Base-by-base conservation (phyloP, 768 basidiomycete genomes). In the Naematelia aurantialba region DNA sequence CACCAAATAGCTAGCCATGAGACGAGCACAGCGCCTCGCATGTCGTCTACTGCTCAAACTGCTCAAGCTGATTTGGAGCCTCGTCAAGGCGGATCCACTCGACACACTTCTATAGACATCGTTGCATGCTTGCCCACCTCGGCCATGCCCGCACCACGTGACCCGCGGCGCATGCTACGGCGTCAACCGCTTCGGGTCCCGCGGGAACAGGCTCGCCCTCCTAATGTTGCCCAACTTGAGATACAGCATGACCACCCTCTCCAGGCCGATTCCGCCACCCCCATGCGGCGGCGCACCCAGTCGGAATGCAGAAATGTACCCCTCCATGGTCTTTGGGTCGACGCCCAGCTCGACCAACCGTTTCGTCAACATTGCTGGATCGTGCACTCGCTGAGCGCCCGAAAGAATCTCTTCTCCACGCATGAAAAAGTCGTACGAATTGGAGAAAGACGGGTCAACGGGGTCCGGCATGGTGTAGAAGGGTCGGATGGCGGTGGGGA, bases 371-470 rank as follows among this genome's bases (percentile, higher is more conserved):
- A 97, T 80, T 11, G 79, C 78, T 4, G 96, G 84, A 66, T 97
- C 91, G 79, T 99, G 96, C 56, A 98, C 87, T 78, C 96, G 91
- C 77, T 99, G 96, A 25, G 94, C 96, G 14, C 96, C 96, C 2
- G 94, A 97, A 42, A 98, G 82, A 72, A 99, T 98, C 78, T 99
- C 96, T 79, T 99, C 92, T 11, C 96, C 96, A 29, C 96, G 85
- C 94, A 99, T 97, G 84, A 99, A 98, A 80, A 99, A 98, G 79
- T 99, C 96, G 78, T 98, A 99, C 22, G 96, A 98, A 79, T 98
- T 98, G 52, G 96, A 97, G 42, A 96, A 81, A 5, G 85, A 85
- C 88, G 89, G 86, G 78, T 98, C 88, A 62, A 84, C 81, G 12
- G 94, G 85, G 80, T 99, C 96, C 57, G 93, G 89, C 96, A 99